Percentiles rank a stretch among this genome's conserved stretches.
These are phyloP conservation scores for Cryptococcus hybrid DNA, from an alignment of 1,284 basidiomycete species.

Conservation along the genomic window DNA sequence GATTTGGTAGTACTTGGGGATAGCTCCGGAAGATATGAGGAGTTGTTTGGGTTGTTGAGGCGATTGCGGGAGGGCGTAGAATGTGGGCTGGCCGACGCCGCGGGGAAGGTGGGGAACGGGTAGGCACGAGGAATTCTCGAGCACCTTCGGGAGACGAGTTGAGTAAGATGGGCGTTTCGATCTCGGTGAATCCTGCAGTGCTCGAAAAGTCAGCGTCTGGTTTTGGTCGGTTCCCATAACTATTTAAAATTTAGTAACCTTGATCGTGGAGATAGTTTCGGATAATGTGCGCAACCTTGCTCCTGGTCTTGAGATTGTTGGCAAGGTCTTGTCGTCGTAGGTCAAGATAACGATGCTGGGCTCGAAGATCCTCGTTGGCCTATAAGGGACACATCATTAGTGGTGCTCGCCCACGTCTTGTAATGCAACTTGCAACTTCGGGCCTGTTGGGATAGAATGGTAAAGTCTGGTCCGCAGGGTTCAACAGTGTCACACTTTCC, in stretches of 20 bases:
- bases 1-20: constrained; percentile 88
- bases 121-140: constrained; percentile 89
- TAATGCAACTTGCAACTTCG: background rate
- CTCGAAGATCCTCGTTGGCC: constrained; percentile 81
- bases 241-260: constrained; percentile 48
- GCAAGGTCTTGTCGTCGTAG: constrained; percentile 71
- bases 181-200: constrained; percentile 69
- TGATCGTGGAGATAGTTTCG: constrained; percentile 70
- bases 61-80: constrained; percentile 90
- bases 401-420: background rate
- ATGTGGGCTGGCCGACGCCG: constrained; percentile 54
- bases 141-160: constrained; percentile 93
- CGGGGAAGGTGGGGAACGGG: constrained; percentile 53
- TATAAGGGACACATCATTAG: constrained; percentile 39
- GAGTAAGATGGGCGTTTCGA: constrained; percentile 91
- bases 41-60: constrained; percentile 96
- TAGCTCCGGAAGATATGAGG: constrained; percentile 83
- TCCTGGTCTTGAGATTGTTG: constrained; percentile 74
- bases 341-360: constrained; percentile 84
- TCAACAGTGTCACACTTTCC: constrained; percentile 68
- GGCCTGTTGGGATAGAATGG: constrained; percentile 71
- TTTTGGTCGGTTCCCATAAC: background rate
- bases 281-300: constrained; percentile 72
- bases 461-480: constrained; percentile 65
- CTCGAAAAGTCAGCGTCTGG: constrained; percentile 34